Conservation (phyloP, 2,329 filamentous ascomycete genomes). For the Dothistroma septosporum region DNA sequence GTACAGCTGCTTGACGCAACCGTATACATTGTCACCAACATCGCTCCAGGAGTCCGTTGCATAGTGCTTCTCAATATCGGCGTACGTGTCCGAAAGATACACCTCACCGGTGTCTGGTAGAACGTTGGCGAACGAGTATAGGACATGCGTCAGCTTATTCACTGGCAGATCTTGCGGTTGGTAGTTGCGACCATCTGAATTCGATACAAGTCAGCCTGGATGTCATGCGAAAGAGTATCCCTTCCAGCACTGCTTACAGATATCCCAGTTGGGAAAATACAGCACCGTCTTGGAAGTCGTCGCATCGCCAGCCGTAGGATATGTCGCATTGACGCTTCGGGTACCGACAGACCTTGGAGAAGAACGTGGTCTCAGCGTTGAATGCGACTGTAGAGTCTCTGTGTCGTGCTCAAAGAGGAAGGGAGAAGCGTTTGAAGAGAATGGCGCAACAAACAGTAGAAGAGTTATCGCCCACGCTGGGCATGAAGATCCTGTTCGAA, state of each 20-base stretch:
- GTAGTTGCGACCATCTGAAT: slow-evolving; percentile 54
- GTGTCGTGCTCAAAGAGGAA: neutral
- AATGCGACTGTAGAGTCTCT: slow-evolving; percentile 2
- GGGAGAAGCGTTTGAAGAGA: neutral
- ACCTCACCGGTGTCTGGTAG: slow-evolving; percentile 75
- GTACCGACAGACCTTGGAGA: neutral
- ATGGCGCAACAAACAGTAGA: neutral
- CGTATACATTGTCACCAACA: slow-evolving; percentile 67
- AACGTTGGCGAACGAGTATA: slow-evolving; percentile 93
- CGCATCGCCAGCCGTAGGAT: neutral
- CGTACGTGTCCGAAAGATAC: slow-evolving; percentile 63
- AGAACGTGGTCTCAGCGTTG: slow-evolving; percentile 3
- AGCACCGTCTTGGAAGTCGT: slow-evolving; percentile 17
- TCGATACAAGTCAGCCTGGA: neutral
- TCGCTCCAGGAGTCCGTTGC: slow-evolving; percentile 62
- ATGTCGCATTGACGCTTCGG: neutral
- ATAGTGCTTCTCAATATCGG: slow-evolving; percentile 68
- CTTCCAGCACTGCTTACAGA: slow-evolving; percentile 13
- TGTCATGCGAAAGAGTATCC: neutral
- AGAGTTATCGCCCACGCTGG: neutral
- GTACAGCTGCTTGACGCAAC: slow-evolving; percentile 72
- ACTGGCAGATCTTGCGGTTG: slow-evolving; percentile 77
- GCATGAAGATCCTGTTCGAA: neutral
- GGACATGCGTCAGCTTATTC: slow-evolving; percentile 77
- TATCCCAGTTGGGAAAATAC: slow-evolving; percentile 30